phyloP scores from a whole-genome alignment of 202 grass and related monocot genomes.

The Zoysia matrella region DNA sequence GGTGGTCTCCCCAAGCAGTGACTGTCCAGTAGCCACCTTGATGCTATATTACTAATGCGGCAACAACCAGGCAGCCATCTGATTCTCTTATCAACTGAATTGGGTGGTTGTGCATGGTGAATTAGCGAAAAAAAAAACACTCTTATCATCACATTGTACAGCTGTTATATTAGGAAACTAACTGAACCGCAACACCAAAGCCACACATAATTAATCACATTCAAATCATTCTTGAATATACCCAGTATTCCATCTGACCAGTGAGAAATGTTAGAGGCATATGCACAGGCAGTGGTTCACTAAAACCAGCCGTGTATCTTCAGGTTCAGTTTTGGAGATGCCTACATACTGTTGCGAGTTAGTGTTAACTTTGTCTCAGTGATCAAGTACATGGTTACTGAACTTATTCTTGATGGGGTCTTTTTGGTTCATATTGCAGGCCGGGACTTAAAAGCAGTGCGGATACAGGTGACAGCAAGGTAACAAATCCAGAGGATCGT shows the following conservation, averaged over 20 bases:
- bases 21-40: conserved; percentile 11
- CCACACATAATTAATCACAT: conserved; percentile 20
- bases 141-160: conserved; percentile 30
- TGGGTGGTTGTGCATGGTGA: conserved; percentile 36
- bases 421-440: not conserved
- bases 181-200: not conserved
- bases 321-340: conserved; percentile 9
- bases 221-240: not conserved
- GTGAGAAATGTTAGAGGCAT: conserved; percentile 34
- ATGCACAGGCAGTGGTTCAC: conserved; percentile 32
- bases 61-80: conserved; percentile 1
- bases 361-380: not conserved
- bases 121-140: not conserved
- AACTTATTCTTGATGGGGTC: not conserved
- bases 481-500: not conserved
- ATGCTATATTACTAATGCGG: conserved; percentile 1
- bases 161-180: conserved; percentile 8
- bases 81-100: conserved; percentile 1
- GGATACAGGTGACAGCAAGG: not conserved
- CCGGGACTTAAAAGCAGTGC: not conserved
- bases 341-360: not conserved
- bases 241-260: conserved; percentile 5
- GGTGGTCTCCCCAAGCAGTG: not conserved
- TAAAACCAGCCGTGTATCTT: conserved; percentile 13
- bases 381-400: not conserved